Percentiles rank a stretch among this genome's conserved stretches.
Evolutionary conservation across 2,329 filamentous ascomycete genomes (phyloP).

Genomic region (Dothidotthia symphoricarpi): DNA sequence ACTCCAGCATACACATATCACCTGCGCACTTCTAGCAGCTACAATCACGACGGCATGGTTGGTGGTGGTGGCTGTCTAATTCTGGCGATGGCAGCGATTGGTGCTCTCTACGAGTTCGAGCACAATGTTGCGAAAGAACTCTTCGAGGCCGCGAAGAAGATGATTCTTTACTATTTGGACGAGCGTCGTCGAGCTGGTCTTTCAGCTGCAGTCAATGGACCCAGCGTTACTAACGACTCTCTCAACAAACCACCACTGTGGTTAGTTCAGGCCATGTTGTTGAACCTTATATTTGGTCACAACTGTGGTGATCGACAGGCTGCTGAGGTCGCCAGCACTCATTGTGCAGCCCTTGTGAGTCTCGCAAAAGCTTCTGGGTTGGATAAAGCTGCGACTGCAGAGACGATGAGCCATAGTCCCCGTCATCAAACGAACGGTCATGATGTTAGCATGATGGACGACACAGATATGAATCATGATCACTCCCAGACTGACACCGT

Average conservation of each 20-base stretch:
- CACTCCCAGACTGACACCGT: conserved; percentile 46
- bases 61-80: conserved; percentile 84
- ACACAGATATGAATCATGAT: conserved; percentile 22
- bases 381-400: conserved; percentile 49
- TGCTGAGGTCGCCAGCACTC: conserved; percentile 87
- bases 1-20: conserved; percentile 64
- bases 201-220: conserved; percentile 57
- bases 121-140: conserved; percentile 75
- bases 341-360: conserved; percentile 86
- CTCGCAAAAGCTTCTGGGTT: conserved; percentile 87
- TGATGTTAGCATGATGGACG: conserved; percentile 59
- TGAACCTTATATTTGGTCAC: conserved; percentile 94
- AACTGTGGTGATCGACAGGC: conserved; percentile 90
- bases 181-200: conserved; percentile 85
- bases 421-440: conserved; percentile 47
- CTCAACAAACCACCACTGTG: conserved; percentile 78
- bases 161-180: conserved; percentile 91
- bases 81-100: conserved; percentile 83
- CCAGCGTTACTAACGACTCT: conserved; percentile 54
- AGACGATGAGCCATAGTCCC: conserved; percentile 18
- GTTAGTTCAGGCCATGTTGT: conserved; percentile 94
- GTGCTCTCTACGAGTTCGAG: conserved; percentile 84
- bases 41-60: conserved; percentile 55
- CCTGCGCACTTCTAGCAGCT: conserved; percentile 57
- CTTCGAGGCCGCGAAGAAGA: conserved; percentile 90